Evolutionary conservation across 345 rosid species (phyloP).

Genomic region (Corchorus capsularis): DNA sequence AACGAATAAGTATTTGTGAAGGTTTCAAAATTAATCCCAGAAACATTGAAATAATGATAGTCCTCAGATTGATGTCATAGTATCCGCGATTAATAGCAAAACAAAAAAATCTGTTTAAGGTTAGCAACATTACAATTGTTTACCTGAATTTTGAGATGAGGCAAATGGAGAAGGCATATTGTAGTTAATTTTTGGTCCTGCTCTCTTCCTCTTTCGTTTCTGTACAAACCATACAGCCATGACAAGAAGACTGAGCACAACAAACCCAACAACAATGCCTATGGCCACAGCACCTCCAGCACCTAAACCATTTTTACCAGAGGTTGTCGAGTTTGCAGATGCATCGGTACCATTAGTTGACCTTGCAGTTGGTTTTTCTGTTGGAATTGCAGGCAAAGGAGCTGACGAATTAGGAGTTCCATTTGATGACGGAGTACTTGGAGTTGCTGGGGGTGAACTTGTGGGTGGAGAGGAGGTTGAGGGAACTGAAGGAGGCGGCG

Average conservation of each 20-base stretch:
- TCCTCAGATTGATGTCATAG: conserved; percentile 3
- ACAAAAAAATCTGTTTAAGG: background rate
- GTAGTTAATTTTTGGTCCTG: conserved; percentile 49
- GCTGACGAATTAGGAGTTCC: conserved; percentile 42
- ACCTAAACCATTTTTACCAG: conserved; percentile 46
- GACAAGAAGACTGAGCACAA: conserved; percentile 64
- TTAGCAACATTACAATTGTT: conserved; percentile 17
- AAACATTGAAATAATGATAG: background rate
- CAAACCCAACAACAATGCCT: conserved; percentile 65
- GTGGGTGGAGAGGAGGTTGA: conserved; percentile 50
- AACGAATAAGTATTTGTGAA: too few relatives aligned
- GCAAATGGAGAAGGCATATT: conserved; percentile 74
- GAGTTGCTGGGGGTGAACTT: conserved; percentile 57
- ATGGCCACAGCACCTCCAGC: conserved; percentile 62
- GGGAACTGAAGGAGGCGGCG: conserved; percentile 54
- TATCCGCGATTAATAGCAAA: background rate
- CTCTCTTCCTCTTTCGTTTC: conserved; percentile 58
- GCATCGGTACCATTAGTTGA: conserved; percentile 45
- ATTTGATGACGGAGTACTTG: conserved; percentile 39
- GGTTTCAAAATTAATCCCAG: too few relatives aligned
- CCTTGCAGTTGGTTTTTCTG: conserved; percentile 78
- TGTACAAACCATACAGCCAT: conserved; percentile 68
- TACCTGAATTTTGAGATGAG: conserved; percentile 93
- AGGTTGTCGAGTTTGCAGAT: conserved; percentile 35
- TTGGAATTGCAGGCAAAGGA: conserved; percentile 64